Base-by-base conservation (phyloP, 2,329 filamentous ascomycete species). In the Domatiomyces globalis region DNA sequence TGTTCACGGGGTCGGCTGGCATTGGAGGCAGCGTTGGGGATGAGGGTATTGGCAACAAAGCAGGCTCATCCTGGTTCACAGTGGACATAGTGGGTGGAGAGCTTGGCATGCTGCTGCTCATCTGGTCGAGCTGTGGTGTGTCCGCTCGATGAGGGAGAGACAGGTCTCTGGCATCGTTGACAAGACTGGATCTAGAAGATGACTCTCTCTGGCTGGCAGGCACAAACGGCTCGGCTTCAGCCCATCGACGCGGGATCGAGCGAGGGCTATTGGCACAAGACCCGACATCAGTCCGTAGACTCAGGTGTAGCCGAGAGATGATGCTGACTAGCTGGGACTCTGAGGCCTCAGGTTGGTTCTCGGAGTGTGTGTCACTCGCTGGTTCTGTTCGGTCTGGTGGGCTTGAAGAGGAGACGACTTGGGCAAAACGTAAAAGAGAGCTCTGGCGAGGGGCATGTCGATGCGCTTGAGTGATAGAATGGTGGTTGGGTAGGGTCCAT, bases 391-490 rank as follows among this genome's bases (percentile, higher is more conserved):
- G 43, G 17, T 43, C 51, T 17, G 46, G 49, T 15, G 48, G 20
- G 18, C 46, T 22, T 36, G 43, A 10, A 39, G 54, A 27, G 5
- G 44, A 22, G 19, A 36, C 36, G 17, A 46, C 52, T 48, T 53
- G 51, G 25, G 55, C 52, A 45, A 59, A 60, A 15, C 58, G 55
- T 17, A 60, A 52, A 19, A 60, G 48, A 10, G 58, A 61, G 52
- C 57, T 59, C 49, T 60, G 56, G 22, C 59, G 54, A 6, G 58
- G 57, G 8, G 57, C 56, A 54, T 60, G 59, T 22, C 17, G 45
- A 15, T 33, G 45, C 2, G 20, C 17, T 33, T 25, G 45, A 10
- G 10, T 10, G 17, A 10, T 10, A 36, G 20, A 36, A 25, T 43
- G 47, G 27, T 4, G 7, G 17, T 36, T 12, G 4, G 19, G 7